Percentiles rank a stretch among this genome's conserved stretches.
Conservation (phyloP, 805 yeast genomes). For the Metschnikowia orientalis region DNA sequence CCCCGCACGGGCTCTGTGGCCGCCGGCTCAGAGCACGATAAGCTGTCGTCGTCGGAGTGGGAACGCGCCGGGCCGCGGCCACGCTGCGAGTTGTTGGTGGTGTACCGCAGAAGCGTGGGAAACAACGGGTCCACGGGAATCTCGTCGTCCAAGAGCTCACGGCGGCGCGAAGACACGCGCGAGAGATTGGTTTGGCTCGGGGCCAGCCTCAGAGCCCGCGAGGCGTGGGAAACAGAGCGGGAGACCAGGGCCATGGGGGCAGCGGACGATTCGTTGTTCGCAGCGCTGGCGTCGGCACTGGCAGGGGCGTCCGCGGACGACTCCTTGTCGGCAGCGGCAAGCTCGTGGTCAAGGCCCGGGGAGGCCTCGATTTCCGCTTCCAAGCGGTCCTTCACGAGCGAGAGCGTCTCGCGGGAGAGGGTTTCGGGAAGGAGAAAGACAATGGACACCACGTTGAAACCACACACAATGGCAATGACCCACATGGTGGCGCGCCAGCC, state of each 20-base stretch:
- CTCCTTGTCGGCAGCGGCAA: too few species aligned
- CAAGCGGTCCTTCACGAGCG: slow-evolving; percentile 17
- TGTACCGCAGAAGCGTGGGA: slow-evolving; percentile 36
- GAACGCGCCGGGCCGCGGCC: slow-evolving; percentile 6
- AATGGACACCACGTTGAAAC: slow-evolving; percentile 45
- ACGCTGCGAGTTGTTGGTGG: slow-evolving; percentile 32
- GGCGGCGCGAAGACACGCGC: slow-evolving; percentile 8
- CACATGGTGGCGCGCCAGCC: slow-evolving; percentile 91
- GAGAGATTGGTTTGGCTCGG: too few species aligned
- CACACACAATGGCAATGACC: slow-evolving; percentile 69
- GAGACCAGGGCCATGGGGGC: too few species aligned
- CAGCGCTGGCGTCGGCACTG: too few species aligned
- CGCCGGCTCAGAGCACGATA: too few species aligned
- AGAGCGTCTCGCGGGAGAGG: slow-evolving; percentile 55
- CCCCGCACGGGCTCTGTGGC: slow-evolving; percentile 1
- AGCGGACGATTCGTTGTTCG: too few species aligned
- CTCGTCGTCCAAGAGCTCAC: slow-evolving; percentile 20
- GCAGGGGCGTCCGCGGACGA: too few species aligned
- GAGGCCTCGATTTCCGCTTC: slow-evolving; percentile 9
- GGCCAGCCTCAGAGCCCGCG: too few species aligned
- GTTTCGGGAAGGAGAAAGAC: slow-evolving; percentile 75
- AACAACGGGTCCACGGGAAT: slow-evolving; percentile 37
- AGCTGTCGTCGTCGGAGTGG: slow-evolving; percentile 11
- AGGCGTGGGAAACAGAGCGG: too few species aligned
- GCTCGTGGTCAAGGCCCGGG: slow-evolving; percentile 13